Conservation (phyloP, 2,329 filamentous ascomycete species). For the Ophiostoma australiae region DNA sequence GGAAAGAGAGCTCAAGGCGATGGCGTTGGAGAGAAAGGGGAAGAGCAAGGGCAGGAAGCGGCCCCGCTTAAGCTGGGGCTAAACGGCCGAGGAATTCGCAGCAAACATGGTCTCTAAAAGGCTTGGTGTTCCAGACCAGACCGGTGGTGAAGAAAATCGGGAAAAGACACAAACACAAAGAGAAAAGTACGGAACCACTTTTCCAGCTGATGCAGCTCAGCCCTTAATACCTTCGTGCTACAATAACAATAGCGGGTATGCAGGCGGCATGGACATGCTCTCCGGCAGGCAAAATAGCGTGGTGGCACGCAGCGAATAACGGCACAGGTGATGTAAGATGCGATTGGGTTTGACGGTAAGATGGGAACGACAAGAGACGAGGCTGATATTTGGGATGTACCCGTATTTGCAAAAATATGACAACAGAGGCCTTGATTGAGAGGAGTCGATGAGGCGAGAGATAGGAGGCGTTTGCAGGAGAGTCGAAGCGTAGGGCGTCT, state of each 20-base stretch:
- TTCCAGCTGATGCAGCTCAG: neutral
- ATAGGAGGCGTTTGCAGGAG: neutral
- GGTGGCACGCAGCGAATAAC: neutral
- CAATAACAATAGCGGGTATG: neutral
- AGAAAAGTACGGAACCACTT: neutral
- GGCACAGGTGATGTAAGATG: neutral
- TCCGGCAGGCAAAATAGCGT: slow-evolving; percentile 21
- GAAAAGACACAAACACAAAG: neutral
- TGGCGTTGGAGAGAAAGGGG: neutral
- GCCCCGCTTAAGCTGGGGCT: neutral
- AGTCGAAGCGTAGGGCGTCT: neutral
- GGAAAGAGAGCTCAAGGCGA: no score
- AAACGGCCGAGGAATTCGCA: neutral
- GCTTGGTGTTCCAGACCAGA: neutral
- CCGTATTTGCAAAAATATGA: neutral
- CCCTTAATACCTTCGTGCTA: neutral
- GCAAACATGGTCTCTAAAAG: neutral
- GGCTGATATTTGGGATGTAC: neutral
- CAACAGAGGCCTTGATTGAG: neutral
- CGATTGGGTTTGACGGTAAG: neutral
- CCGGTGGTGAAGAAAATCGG: neutral
- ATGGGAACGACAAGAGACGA: neutral
- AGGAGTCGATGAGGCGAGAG: neutral
- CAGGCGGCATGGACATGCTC: neutral
- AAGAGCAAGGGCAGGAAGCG: neutral